phyloP scores from a whole-genome alignment of 2,329 filamentous ascomycete genomes.

The Colletotrichum euphorbiae region DNA sequence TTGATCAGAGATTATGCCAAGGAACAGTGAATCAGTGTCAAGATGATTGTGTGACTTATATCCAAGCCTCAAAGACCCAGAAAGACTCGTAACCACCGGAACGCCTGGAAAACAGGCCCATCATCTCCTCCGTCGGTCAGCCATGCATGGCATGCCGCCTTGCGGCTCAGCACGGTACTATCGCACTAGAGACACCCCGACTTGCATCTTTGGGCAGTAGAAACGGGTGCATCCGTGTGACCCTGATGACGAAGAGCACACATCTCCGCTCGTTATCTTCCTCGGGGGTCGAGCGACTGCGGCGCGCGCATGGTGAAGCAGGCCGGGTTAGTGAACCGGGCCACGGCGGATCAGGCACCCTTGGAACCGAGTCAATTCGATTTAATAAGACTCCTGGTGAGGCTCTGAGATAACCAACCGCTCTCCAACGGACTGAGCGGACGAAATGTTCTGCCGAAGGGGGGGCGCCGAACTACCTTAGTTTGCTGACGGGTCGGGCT shows the following conservation, averaged over 20 bases:
- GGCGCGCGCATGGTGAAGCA: not conserved
- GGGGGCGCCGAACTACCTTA: not conserved
- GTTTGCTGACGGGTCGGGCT: constrained; percentile 2
- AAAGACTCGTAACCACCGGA: not conserved
- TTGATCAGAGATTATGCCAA: no score
- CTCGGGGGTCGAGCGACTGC: no score
- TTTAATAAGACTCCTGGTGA: not conserved
- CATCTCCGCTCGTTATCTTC: not conserved
- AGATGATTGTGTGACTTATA: not conserved
- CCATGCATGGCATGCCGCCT: not conserved
- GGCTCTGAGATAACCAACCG: not conserved
- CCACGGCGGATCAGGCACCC: not conserved
- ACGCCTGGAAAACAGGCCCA: not conserved
- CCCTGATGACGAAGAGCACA: not conserved
- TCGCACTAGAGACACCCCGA: not conserved
- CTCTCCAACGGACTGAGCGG: constrained; percentile 12
- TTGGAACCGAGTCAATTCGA: not conserved
- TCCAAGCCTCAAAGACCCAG: not conserved
- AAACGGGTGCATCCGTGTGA: not conserved
- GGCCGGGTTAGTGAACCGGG: not conserved
- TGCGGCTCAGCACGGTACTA: not conserved
- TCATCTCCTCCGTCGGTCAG: not conserved
- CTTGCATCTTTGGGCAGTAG: not conserved
- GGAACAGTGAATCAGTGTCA: not conserved
- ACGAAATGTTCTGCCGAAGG: constrained; percentile 30